phyloP scores from a whole-genome alignment of 306 rosid species.

The Trichosanthes cucumerina region DNA sequence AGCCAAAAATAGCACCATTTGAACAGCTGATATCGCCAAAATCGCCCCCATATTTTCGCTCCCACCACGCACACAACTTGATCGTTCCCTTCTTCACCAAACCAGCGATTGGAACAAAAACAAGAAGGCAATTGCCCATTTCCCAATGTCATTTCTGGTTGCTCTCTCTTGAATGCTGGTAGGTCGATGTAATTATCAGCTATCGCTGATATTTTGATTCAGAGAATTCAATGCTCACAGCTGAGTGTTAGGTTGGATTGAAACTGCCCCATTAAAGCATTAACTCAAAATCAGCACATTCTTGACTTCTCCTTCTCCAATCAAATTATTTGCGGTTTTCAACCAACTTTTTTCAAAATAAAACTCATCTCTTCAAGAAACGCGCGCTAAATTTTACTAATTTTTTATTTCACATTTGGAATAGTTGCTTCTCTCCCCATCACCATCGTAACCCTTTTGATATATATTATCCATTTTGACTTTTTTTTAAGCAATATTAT shows the following conservation, averaged over 20 bases:
- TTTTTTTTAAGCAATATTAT: too few species aligned
- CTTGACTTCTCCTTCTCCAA: too few species aligned
- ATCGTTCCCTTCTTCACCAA: neutral
- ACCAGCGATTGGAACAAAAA: neutral
- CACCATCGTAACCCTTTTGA: too few species aligned
- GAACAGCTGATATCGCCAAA: neutral
- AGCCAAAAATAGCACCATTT: neutral
- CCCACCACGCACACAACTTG: neutral
- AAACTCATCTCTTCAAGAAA: too few species aligned
- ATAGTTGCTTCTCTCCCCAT: too few species aligned
- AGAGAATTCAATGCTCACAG: neutral
- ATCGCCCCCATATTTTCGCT: neutral
- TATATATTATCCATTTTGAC: too few species aligned
- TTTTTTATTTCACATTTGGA: too few species aligned
- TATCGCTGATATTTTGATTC: neutral
- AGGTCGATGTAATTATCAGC: neutral
- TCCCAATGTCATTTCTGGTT: neutral
- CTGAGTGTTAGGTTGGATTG: neutral
- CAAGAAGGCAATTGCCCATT: neutral
- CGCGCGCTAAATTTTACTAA: too few species aligned
- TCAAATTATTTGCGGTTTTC: too few species aligned
- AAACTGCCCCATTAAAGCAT: neutral
- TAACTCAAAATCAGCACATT: neutral
- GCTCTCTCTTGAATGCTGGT: constrained; percentile 7
- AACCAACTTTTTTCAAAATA: too few species aligned